Evolutionary conservation across 1,139 yeast species (phyloP).

Genomic region (Saccharomyces pastorianus): DNA sequence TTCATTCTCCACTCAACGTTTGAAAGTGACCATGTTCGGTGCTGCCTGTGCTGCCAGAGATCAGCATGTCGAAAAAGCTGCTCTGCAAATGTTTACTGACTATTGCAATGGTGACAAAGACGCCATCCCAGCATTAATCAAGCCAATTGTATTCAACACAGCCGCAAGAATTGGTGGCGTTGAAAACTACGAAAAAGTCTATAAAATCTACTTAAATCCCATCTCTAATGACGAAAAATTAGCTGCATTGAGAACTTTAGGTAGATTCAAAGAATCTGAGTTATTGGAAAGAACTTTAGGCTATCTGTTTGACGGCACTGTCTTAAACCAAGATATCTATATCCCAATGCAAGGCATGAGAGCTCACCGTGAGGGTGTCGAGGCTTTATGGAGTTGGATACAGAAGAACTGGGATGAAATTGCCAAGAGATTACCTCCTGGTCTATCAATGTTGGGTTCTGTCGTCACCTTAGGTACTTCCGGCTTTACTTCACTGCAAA

Average conservation of each 20-base stretch:
- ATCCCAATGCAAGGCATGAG: slow-evolving; percentile 70
- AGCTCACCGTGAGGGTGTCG: slow-evolving; percentile 51
- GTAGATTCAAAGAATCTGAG: slow-evolving; percentile 53
- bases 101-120: slow-evolving; percentile 52
- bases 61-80: slow-evolving; percentile 44
- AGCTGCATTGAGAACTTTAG: slow-evolving; percentile 67
- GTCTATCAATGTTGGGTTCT: slow-evolving; percentile 67
- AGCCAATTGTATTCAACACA: slow-evolving; percentile 58
- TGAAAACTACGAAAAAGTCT: slow-evolving; percentile 55
- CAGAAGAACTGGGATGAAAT: slow-evolving; percentile 66
- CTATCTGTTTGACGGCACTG: slow-evolving; percentile 56
- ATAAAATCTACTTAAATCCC: slow-evolving; percentile 58
- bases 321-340: slow-evolving; percentile 76
- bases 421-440: slow-evolving; percentile 65
- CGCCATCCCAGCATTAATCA: slow-evolving; percentile 76
- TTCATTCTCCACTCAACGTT: slow-evolving; percentile 63
- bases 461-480: slow-evolving; percentile 57
- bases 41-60: slow-evolving; percentile 61
- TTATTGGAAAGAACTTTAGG: slow-evolving; percentile 57
- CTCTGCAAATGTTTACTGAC: slow-evolving; percentile 49
- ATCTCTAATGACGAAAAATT: slow-evolving; percentile 65
- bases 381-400: slow-evolving; percentile 70
- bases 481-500: slow-evolving; percentile 57
- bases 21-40: slow-evolving; percentile 65
- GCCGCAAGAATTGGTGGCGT: slow-evolving; percentile 63